Conservation (phyloP, 73 alveolate genomes). For the Breviolum minutum region DNA sequence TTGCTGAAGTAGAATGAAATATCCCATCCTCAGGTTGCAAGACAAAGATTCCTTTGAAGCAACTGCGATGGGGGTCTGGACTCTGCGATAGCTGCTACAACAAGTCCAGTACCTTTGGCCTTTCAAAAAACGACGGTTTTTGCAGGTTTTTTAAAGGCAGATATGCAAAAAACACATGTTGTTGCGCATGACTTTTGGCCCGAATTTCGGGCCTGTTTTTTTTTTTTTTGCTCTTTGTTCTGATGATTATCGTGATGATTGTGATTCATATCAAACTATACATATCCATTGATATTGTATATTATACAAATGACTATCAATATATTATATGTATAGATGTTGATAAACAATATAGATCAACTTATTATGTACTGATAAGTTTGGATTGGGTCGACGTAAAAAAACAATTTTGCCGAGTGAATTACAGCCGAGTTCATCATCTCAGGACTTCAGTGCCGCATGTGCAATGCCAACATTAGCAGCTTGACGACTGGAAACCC, state of each 20-base stretch:
- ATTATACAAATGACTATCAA: too few relatives aligned
- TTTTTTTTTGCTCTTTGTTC: too few relatives aligned
- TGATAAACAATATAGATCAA: too few relatives aligned
- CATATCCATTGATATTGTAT: too few relatives aligned
- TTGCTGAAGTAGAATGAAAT: neutral
- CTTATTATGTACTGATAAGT: too few relatives aligned
- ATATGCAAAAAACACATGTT: neutral
- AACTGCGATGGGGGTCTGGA: conserved; percentile 85
- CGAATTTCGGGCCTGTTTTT: too few relatives aligned
- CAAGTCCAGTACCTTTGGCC: neutral
- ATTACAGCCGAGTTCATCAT: neutral
- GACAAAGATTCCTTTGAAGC: conserved; percentile 65
- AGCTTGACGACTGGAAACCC: too few relatives aligned
- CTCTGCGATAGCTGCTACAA: conserved; percentile 71
- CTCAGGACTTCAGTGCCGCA: conserved; percentile 43
- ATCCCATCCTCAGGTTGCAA: conserved; percentile 40
- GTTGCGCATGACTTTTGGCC: too few relatives aligned
- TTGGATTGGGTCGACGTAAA: too few relatives aligned
- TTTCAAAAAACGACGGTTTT: neutral
- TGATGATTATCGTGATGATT: too few relatives aligned
- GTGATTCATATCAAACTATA: too few relatives aligned
- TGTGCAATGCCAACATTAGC: conserved; percentile 45
- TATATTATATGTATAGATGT: too few relatives aligned
- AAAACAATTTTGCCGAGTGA: neutral
- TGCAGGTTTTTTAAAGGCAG: neutral